Base-by-base conservation (phyloP, 208 protist genomes). In the Naegleria fowleri region DNA sequence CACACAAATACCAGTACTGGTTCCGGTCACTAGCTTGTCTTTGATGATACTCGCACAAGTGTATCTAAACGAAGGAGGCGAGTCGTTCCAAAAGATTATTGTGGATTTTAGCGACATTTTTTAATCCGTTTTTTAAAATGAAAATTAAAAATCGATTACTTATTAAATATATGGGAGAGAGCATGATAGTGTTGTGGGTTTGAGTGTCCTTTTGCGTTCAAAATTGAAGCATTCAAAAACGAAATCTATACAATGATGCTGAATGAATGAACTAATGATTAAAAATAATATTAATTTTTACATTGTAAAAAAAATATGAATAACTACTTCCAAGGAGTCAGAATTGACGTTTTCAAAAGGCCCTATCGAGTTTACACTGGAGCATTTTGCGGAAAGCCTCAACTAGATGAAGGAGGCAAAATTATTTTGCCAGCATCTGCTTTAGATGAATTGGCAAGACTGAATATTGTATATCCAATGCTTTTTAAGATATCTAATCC, bases 381-480 rank as follows among this genome's bases (percentile, higher is more conserved):
- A 38, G 89, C 89, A 3, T 91, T 91, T 41, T 85, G 41, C 25
- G n/a, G 48, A n/a, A 91, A 91, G 25, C 40, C 55, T n/a, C 33
- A 83, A 51, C 36, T 91, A 39, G 89, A 91, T 83, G 36, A 91
- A 52, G 89, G 89, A 40, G 89, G 89, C 11, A 86, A 87, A 67
- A 91, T 98, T 38, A 92, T 98, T 6, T 94, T 98, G 39, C 96
- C 97, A 9, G 92, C 94, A 19, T 95, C 93, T 29, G 94, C 94
- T 15, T 92, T 98, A 16, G 93, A 95, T 36, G 92, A 96, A 58
- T 92, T 98, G 22, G 92, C 94, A 16, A 92, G 91, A 38, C 93
- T 97, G 67, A 95, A 95, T 38, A 95, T 98, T 87, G 94, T 94
- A 5, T 98, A 97, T 91, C 97, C 97, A 22, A 94, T 98, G 55